Base-by-base conservation (phyloP, 2,329 filamentous ascomycete genomes). In the Simplicillium sp. region DNA sequence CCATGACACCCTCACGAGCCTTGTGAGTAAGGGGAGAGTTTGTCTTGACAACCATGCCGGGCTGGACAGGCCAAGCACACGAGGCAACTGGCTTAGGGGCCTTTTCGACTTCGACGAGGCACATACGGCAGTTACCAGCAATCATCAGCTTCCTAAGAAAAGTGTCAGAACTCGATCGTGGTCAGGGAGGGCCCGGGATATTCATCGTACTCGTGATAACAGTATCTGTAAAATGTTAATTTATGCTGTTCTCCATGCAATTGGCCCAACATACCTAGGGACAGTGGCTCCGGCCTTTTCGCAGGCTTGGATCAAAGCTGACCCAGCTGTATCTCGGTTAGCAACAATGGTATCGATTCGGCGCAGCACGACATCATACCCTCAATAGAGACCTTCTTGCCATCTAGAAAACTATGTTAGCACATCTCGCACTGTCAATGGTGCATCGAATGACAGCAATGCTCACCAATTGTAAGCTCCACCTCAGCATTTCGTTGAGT, bases 111-210 rank as follows among this genome's bases (percentile, higher is more conserved):
- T 98, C 92, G 59, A 98, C 92, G 59, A 98, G 71, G 68, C 92
- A 98, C 92, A 98, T 98, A 71, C 92, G 88, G 67, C 92, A 98
- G 70, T 97, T 98, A 67, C 92, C 92, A 58, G 92, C 92, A 75
- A 98, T 95, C 83, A 94, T 88, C 54, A 98, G 77, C 71, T 98
- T 97, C 64, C 86, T 90, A 58, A 50, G 42, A 53, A 53, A 42
- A 54, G 60, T 58, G 60, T 74, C 57, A 74, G 70, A 53, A 40
- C 43, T 51, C 42, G 41, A 41, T 46, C 49, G 55, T 53, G 53
- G 38, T 50, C 52, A 50, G 43, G 48, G 41, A 39, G 47, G 34
- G 44, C 34, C n/a, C 50, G 46, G 49, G 42, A 46, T 47, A 45
- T 34, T 54, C 38, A 38, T 70, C 79, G 69, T 79, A 87, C 84